Percentiles rank a stretch among this genome's conserved stretches.
Evolutionary conservation across 192 early-diverging fungal species (phyloP).

Genomic region (Martensiomyces pterosporus): DNA sequence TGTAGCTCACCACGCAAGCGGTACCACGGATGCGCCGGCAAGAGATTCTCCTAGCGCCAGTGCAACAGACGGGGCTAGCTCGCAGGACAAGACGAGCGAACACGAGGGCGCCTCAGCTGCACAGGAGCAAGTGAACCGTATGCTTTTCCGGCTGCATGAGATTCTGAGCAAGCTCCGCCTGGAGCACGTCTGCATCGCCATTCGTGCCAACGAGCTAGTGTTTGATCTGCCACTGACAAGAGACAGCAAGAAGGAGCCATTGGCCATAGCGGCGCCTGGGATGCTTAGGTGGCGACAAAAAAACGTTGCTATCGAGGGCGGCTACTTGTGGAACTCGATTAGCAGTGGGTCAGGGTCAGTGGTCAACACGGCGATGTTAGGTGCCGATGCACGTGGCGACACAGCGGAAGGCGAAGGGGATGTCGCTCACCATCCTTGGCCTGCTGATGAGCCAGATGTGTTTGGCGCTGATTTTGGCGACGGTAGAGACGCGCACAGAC

Average conservation of each 20-base stretch:
- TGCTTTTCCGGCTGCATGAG: constrained; percentile 44
- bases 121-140: constrained; percentile 18
- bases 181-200: constrained; percentile 35
- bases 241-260: constrained; percentile 1
- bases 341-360: constrained; percentile 22
- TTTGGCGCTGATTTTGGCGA: constrained; percentile 21
- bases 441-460: constrained; percentile 5
- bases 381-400: constrained; percentile 2
- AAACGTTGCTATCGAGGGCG: constrained; percentile 28
- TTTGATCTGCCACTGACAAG: constrained; percentile 42
- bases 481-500: too few relatives aligned
- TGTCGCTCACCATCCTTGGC: constrained; percentile 11
- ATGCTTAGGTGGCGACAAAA: constrained; percentile 49
- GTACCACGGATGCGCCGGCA: neutral
- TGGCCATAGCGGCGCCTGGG: constrained; percentile 23
- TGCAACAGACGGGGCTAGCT: neutral
- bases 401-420: too few relatives aligned
- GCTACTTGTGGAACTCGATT: constrained; percentile 44
- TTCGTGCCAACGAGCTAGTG: constrained; percentile 31
- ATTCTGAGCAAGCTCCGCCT: constrained; percentile 43
- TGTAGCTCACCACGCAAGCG: neutral
- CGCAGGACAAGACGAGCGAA: too few relatives aligned
- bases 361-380: constrained; percentile 3
- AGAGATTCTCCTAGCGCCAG: neutral
- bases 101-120: constrained; percentile 7